Base-by-base conservation (phyloP, 257 asterid genomes). In the Ophiorrhiza pumila region DNA sequence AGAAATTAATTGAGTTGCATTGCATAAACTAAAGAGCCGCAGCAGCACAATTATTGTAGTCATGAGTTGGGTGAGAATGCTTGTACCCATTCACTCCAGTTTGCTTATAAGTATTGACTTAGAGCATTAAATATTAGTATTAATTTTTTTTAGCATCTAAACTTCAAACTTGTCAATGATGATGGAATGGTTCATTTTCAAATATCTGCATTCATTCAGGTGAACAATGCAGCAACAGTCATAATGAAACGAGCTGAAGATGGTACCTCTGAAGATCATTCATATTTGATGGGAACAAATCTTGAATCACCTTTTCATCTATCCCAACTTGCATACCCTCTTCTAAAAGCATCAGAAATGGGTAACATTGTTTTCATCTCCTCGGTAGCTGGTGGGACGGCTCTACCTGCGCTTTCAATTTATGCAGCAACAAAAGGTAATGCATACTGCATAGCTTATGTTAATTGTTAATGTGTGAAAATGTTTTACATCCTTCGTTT, bases 381-480 rank as follows among this genome's bases (percentile, higher is more conserved):
- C 68, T 81, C 85, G 1, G 79, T 77, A 0, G 77, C 77, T 31
- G 82, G 76, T 1, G 23, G 53, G 41, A 63, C 64, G 5, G 75
- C 79, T 29, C 75, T 77, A 0, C 85, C 82, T 10, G 69, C 53
- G 4, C 66, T 67, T 22, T 49, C 85, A 14, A 43, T 77, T 0
- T 81, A 81, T 45, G 68, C 82, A 41, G 82, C 82, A 1, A 52
- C 82, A 23, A 81, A 81, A 77, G 85, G 85, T 74, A 41, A 22
- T 27, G 3, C 29, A 34, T 68, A 18, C 23, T 52, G 23, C 1
- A 2, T 52, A 1, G 1, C 2, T 47, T 5, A 25, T 5, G 47
- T 42, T 23, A n/a, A 45, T 27, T 4, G 20, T 29, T 5, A 46
- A 27, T 23, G 3, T 25, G 14, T 41, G 25, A 25, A n/a, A 52